Base-by-base conservation (phyloP, 495 filamentous ascomycete species). In the Neurospora tetrasperma region DNA sequence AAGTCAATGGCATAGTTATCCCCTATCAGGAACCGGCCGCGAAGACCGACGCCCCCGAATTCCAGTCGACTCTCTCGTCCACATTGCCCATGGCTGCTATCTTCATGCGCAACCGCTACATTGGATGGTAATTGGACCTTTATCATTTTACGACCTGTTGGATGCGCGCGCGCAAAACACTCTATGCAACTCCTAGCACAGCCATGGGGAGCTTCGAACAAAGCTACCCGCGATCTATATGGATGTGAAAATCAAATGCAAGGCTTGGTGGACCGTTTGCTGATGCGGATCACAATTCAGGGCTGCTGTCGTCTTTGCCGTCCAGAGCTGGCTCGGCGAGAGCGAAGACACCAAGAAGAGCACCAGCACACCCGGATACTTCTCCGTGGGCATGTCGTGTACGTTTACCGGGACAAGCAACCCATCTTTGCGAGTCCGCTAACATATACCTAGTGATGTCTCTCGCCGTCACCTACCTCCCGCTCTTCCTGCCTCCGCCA, bases 51-150 rank as follows among this genome's bases (percentile, higher is more conserved):
- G 75, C 41, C 74, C 74, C 76, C 77, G 87, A 89, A 62, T 78
- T 86, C 72, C 81, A 78, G 82, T 90, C 91, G 76, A 92, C 92
- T 31, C 86, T 96, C 80, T 88, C 90, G 14, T 95, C 89, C 78
- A 97, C 93, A 9, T 81, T 97, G 78, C 94, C 94, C 43, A 97
- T 97, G 94, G 93, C 93, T 71, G 94, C 94, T 71, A 94, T 97
- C 86, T 96, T 97, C 81, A 95, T 92, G 74, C 86, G 93, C 69
- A 97, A 96, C 82, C 90, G 92, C 87, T 96, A 88, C 85, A 87
- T 97, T 76, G 93, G 93, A 80, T 97, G 93, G 93, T 94, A 85
- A 87, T 79, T 38, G 16, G 42, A 42, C 12, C 69, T 18, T 12
- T n/a, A n/a, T n/a, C 44, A 6, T 27, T 44, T 41, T 14, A 31